phyloP scores from a whole-genome alignment of 352 stramenopile species.

The Phytophthora foliorum region DNA sequence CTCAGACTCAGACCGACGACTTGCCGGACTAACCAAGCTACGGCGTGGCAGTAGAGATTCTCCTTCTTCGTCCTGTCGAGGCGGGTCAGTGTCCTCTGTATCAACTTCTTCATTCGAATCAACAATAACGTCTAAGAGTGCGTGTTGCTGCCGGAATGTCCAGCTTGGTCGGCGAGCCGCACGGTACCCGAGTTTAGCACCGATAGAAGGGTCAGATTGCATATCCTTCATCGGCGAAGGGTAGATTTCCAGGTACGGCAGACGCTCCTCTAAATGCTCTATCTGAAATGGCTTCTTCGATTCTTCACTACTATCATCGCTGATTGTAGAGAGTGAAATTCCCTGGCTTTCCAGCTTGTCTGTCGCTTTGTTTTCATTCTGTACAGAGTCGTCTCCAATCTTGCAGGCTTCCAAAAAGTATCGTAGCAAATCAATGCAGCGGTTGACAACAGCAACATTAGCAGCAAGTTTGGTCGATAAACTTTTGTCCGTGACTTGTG shows the following conservation, averaged over 20 bases:
- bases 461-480: not conserved
- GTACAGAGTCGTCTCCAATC: slow-evolving; percentile 17
- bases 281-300: slow-evolving; percentile 34
- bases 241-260: slow-evolving; percentile 67
- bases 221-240: slow-evolving; percentile 73
- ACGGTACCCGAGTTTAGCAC: slow-evolving; percentile 16
- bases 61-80: not conserved
- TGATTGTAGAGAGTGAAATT: not conserved
- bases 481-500: not conserved
- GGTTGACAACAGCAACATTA: slow-evolving; percentile 47
- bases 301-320: not conserved
- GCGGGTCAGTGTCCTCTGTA: not conserved
- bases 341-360: slow-evolving; percentile 17
- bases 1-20: not conserved
- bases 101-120: slow-evolving; percentile 54
- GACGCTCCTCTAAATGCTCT: slow-evolving; percentile 66
- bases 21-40: slow-evolving; percentile 1
- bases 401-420: slow-evolving; percentile 75
- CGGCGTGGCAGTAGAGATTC: not conserved
- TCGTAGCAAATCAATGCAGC: slow-evolving; percentile 73
- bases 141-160: slow-evolving; percentile 68
- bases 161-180: slow-evolving; percentile 63
- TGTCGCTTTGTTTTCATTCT: slow-evolving; percentile 11
- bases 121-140: slow-evolving; percentile 60
- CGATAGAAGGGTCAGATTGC: slow-evolving; percentile 5